Base-by-base conservation (phyloP, 2,329 filamentous ascomycete genomes). In the Xylogone sp. region DNA sequence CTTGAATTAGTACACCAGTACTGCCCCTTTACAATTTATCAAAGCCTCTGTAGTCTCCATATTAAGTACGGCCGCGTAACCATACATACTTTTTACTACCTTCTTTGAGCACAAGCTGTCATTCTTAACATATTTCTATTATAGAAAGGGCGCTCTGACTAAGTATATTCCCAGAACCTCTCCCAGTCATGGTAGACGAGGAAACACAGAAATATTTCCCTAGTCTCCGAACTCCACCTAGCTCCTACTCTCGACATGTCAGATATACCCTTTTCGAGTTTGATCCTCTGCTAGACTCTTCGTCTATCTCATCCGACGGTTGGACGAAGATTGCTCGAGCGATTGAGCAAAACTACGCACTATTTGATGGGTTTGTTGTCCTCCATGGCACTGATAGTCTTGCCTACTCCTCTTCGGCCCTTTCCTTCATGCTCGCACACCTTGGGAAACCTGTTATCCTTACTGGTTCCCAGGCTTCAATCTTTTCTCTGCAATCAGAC, bases 351-450 rank as follows among this genome's bases (percentile, higher is more conserved):
- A 89, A 89, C 63, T 88, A 88, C 65, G 77, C 77, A 19, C 74
- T 83, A 0, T 89, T 86, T 61, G 86, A 89, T 64, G 84, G 81
- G 3, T 88, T 88, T 59, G 83, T 88, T 2, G 74, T 88, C n/a
- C 75, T 88, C 22, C 85, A 88, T 61, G 85, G 85, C 42, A 88
- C 85, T 1, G 85, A 88, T 62, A 85, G 80, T 55, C 68, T 88
- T 50, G 84, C 79, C 13, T 89, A 89, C 64, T 87, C 85, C 6
- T 81, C 78, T 59, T 87, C 84, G 2, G 86, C 86, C 2, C 70
- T 89, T 50, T 87, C 83, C 60, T 89, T 88, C 71, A 88, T 88
- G 84, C 73, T 89, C 43, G 79, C 84, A 59, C 83, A 87, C 60
- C 71, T 89, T 12, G 85, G 84, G 16, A 89, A 89, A 67, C 83